Base-by-base conservation (phyloP, 495 filamentous ascomycete species). In the Aspergillus baeticus region DNA sequence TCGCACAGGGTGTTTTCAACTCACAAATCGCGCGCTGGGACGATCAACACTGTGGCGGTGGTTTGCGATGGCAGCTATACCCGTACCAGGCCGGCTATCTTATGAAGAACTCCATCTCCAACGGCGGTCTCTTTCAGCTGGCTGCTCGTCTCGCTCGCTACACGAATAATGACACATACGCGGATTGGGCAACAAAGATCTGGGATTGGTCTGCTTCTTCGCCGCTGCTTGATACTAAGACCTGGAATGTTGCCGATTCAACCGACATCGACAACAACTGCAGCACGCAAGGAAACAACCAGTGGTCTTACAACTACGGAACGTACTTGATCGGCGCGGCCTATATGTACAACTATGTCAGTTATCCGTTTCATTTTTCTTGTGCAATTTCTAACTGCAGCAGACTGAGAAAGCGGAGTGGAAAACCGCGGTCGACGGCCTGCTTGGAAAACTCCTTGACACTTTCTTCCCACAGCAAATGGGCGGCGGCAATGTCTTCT, bases 1-100 rank as follows among this genome's bases (percentile, higher is more conserved):
- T 93, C 1, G 90, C 87, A 3, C 88, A 92, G 72, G 87, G 83
- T 49, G 89, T 90, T 13, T 91, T 89, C 76, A 89, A 92, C 62
- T 81, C 82, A 4, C 87, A 90, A 63, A 79, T 72, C n/a, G 56
- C 62, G 7, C 75, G 78, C 48, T 85, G 81, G 81, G 77, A 84
- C 57, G 69, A 60, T 0, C 51, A 54, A 1, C 67, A 69, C 3
- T 85, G 82, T 51, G 64, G 64, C 10, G 82, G 82, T 41, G 82
- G 82, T 11, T 61, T 84, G 55, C 73, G 72, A 21, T 85, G 81
- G 81, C 82, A 85, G 60, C 78, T 83, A 44, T 82, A 71, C 63
- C 64, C 72, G 15, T 75, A 70, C 53, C 77, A 82, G 58, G 67
- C 61, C 18, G 82, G 82, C 3, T 83, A 79, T 41, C 74, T 74